phyloP scores from a whole-genome alignment of 345 rosid genomes.

The Litchi chinensis region DNA sequence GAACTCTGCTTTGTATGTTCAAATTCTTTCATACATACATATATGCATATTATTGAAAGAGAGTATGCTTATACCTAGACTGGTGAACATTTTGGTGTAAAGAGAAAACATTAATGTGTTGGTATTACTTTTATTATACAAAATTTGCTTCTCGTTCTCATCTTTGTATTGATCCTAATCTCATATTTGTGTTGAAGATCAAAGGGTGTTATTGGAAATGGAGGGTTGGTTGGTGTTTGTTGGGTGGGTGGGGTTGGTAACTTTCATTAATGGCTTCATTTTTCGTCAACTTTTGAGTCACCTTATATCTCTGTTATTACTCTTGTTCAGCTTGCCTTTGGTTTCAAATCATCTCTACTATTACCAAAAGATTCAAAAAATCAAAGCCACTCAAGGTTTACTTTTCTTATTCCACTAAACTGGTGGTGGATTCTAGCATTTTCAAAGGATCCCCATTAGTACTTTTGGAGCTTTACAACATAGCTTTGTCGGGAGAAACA shows the following conservation, averaged over 20 bases:
- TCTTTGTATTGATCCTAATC: neutral
- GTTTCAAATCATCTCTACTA: neutral
- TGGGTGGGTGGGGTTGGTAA: constrained; percentile 11
- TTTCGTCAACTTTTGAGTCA: neutral
- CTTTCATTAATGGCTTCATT: constrained; percentile 2
- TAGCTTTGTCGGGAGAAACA: too few relatives aligned
- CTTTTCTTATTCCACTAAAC: neutral
- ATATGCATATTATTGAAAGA: neutral
- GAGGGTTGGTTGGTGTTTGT: neutral
- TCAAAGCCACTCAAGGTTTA: neutral
- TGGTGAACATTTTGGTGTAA: constrained; percentile 9
- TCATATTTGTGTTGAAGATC: neutral
- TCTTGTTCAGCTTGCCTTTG: too few relatives aligned
- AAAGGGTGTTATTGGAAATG: neutral
- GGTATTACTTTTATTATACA: neutral
- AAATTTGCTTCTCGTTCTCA: neutral
- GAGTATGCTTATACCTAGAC: neutral
- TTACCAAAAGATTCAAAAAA: neutral
- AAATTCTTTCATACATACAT: neutral
- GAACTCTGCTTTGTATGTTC: neutral
- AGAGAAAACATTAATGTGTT: neutral
- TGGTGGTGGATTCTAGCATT: neutral
- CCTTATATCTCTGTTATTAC: too few relatives aligned
- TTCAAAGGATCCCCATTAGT: neutral
- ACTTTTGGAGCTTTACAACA: neutral